These are phyloP conservation scores for Colletotrichum eremochloae DNA, from an alignment of 2,329 filamentous ascomycete genomes.

Conservation along the genomic window DNA sequence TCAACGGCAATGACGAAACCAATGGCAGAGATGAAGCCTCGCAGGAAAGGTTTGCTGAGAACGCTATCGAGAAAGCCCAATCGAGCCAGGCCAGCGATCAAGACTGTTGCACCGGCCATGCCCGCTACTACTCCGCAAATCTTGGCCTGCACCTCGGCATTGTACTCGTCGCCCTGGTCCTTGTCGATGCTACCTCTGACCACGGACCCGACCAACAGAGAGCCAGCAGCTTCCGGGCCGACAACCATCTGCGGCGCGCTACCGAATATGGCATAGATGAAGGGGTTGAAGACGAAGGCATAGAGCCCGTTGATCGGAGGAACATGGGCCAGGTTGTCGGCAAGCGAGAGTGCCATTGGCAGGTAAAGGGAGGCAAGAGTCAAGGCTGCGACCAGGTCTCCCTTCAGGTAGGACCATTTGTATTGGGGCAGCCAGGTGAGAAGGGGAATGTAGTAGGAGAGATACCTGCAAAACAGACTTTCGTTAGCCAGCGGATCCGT, in stretches of 20 bases:
- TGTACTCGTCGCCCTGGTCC: conserved; percentile 73
- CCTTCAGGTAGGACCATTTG: conserved; percentile 82
- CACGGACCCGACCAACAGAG: conserved; percentile 88
- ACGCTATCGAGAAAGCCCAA: conserved; percentile 96
- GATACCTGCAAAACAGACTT: conserved; percentile 70
- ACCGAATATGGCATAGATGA: conserved; percentile 91
- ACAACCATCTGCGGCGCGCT: conserved; percentile 95
- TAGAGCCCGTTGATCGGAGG: conserved; percentile 96
- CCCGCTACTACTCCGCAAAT: conserved; percentile 91
- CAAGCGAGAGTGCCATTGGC: conserved; percentile 94
- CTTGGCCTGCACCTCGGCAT: conserved; percentile 80
- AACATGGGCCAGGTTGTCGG: conserved; percentile 91
- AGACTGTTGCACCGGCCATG: conserved; percentile 87
- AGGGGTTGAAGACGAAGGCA: conserved; percentile 90
- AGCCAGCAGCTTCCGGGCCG: conserved; percentile 94
- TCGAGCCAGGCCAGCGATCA: conserved; percentile 86
- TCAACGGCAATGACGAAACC: conserved; percentile 97
- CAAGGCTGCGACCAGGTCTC: conserved; percentile 88
- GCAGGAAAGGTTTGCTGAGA: conserved; percentile 88
- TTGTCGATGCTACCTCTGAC: conserved; percentile 81
- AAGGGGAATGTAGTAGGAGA: conserved; percentile 93
- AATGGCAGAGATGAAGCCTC: conserved; percentile 97
- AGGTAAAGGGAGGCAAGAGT: conserved; percentile 99
- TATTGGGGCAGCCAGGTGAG: conserved; percentile 94
- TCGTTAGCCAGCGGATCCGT: conserved; percentile 3